Conservation (phyloP, 768 basidiomycete species). For the Phanerochaete sordida region DNA sequence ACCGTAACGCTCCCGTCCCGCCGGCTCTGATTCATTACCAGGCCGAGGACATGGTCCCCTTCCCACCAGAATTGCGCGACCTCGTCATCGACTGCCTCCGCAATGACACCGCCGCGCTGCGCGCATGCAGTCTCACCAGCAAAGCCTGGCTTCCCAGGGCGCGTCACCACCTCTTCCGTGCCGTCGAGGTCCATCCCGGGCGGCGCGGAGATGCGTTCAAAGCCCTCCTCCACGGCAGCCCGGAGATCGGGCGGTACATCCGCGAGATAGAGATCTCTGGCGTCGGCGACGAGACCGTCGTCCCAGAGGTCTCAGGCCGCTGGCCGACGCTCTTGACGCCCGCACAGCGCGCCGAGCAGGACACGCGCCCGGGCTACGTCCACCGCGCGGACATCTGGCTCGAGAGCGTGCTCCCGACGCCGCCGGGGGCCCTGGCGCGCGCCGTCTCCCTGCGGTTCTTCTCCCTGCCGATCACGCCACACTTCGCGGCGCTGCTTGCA, state of each 20-base stretch:
- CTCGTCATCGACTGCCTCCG: constrained; percentile 24
- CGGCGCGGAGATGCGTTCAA: constrained; percentile 11
- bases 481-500: constrained; percentile 5
- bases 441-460: constrained; percentile 9
- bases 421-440: neutral
- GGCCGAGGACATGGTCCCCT: neutral
- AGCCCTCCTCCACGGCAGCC: constrained; percentile 2
- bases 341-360: neutral
- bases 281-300: neutral
- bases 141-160: constrained; percentile 24
- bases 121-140: constrained; percentile 20
- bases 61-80: constrained; percentile 31
- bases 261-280: constrained; percentile 16
- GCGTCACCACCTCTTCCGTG: constrained; percentile 23
- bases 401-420: neutral
- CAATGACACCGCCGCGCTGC: constrained; percentile 16
- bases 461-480: constrained; percentile 8
- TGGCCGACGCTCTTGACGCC: constrained; percentile 20
- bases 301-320: neutral
- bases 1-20: no score
- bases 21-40: no score
- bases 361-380: neutral
- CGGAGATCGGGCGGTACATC: constrained; percentile 10
- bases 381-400: constrained; percentile 9
- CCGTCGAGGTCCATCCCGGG: constrained; percentile 12